Evolutionary conservation across 345 rosid species (phyloP), one percentile per base, ranked within the genome.

Genomic region (Luvunga scandens): DNA sequence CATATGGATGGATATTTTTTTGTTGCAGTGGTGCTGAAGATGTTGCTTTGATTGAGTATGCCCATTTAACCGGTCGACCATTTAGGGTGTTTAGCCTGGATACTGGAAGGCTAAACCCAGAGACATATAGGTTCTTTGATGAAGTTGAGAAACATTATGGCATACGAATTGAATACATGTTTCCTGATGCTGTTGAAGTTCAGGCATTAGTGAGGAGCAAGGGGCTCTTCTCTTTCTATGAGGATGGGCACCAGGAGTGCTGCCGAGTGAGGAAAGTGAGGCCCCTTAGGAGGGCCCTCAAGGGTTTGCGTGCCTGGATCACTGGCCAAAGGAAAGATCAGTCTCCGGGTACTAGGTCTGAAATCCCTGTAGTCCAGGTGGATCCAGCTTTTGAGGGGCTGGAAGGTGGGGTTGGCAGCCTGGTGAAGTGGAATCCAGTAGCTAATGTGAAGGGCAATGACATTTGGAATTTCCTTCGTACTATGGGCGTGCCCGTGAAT

Each of bases 271-370:
- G 99, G 83, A 96, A 96, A 82, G 99, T 96, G 72, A 90, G 97
- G 76, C 99, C 99, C 24, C 76, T 96, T 59, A 87, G 97, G 77
- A 90, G 99, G 80, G 97, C 97, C 24, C 89, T 96, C 0, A 92
- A 91, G 75, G 99, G 99, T 21, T 86, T 95, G 10, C 90, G 91
- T 62, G 99, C 99, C 42, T 95, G 99, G 99, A 91, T 95, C 71
- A 93, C 99, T 0, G 98, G 99, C 60, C 99, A 95, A 74, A 90
- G 98, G 81, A 95, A 93, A 84, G 99, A 95, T 75, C 99, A 95
- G 73, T 95, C 98, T 33, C 95, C 93, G 0, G 99, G 97, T 0
- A 95, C 98, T 4, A 81, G 98, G 85, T 90, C 99, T 1, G 97
- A 92, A 79, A 75, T 93, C 61, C 97, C 99, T 1, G 88, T 95